Evolutionary conservation across 106 monocot species (phyloP).

Genomic region (Dioscorea dumetorum): DNA sequence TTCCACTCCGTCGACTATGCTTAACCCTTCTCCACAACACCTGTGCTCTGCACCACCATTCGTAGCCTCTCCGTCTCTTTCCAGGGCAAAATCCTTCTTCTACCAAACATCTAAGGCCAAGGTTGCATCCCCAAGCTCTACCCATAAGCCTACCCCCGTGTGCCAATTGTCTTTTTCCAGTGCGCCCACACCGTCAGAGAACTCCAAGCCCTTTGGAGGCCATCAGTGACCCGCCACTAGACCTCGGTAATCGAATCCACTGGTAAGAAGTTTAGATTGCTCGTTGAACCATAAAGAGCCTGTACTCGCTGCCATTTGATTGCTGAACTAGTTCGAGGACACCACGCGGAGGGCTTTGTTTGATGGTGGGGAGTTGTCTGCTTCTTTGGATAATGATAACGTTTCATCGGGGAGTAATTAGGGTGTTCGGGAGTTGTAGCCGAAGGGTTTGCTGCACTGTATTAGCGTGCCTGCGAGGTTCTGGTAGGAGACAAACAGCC

Average conservation of each 20-base stretch:
- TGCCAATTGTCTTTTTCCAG: conserved; percentile 8
- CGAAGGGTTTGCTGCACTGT: no score
- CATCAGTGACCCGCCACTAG: conserved; percentile 53
- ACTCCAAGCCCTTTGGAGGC: not conserved
- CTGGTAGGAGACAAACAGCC: conserved; percentile 69
- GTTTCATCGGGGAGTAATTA: conserved; percentile 92
- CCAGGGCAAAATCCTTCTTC: conserved; percentile 88
- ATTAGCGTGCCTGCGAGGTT: conserved; percentile 65
- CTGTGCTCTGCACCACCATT: conserved; percentile 44
- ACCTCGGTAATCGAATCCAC: conserved; percentile 23
- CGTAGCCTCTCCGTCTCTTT: conserved; percentile 72
- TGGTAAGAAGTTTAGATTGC: conserved; percentile 45
- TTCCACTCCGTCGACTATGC: no score
- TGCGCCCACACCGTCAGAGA: not conserved
- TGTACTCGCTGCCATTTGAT: conserved; percentile 35
- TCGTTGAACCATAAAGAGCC: conserved; percentile 31
- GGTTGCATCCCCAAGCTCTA: conserved; percentile 18
- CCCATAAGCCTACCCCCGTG: conserved; percentile 5
- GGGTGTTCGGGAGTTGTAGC: conserved; percentile 16
- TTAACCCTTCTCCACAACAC: no score
- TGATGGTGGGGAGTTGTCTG: conserved; percentile 35
- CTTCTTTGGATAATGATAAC: conserved; percentile 72
- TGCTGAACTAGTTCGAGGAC: conserved; percentile 55
- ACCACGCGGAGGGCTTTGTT: conserved; percentile 34
- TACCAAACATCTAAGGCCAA: conserved; percentile 63